Conservation (phyloP, 2,329 filamentous ascomycete species). For the Purpureocillium takamizusanense region DNA sequence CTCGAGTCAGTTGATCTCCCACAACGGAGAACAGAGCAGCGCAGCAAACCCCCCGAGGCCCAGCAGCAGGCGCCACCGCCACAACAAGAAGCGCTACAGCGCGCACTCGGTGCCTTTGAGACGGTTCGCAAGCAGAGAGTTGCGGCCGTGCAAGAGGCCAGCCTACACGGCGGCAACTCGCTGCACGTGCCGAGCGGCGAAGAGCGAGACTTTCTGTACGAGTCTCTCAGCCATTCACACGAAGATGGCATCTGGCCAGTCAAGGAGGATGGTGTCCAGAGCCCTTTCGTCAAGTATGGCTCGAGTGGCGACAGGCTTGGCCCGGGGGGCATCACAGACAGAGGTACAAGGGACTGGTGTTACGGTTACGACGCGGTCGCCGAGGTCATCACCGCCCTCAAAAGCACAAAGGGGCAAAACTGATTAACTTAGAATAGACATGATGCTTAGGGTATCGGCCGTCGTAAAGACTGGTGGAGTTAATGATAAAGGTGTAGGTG, state of each 20-base stretch:
- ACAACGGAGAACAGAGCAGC: too few relatives aligned
- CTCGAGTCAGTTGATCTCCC: too few relatives aligned
- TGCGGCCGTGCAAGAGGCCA: conserved; percentile 7
- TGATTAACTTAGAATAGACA: too few relatives aligned
- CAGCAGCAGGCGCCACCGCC: too few relatives aligned
- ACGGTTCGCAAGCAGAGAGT: conserved; percentile 5
- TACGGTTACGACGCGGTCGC: conserved; percentile 6
- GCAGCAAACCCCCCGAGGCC: too few relatives aligned
- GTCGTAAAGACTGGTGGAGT: too few relatives aligned
- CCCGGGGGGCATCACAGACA: conserved; percentile 4
- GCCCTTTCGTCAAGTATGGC: too few relatives aligned
- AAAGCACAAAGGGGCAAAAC: too few relatives aligned
- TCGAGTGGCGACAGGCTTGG: too few relatives aligned
- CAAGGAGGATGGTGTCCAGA: background rate
- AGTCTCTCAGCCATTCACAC: conserved; percentile 4
- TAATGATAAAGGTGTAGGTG: too few relatives aligned
- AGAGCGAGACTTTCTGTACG: conserved; percentile 5
- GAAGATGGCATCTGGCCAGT: background rate
- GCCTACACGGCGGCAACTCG: conserved; percentile 7
- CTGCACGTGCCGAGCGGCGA: conserved; percentile 3
- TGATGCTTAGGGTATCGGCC: too few relatives aligned
- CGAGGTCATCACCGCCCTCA: too few relatives aligned
- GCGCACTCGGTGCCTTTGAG: conserved; percentile 6
- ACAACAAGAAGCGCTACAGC: background rate
- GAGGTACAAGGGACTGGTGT: conserved; percentile 6